Conservation (phyloP, 164 flowering plant species). For the Amborella trichopoda region DNA sequence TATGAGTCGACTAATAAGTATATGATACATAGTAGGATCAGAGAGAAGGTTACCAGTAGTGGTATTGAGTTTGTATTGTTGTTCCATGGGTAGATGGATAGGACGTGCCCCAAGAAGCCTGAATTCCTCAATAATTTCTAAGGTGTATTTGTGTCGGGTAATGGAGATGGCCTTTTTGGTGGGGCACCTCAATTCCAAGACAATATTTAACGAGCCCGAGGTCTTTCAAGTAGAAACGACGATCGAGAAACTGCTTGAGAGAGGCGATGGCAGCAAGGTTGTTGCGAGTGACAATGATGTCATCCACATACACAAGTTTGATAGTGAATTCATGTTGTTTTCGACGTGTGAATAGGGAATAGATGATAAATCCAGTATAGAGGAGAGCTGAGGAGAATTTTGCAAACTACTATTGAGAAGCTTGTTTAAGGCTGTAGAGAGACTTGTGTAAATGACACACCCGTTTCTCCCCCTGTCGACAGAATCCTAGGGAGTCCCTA, state of each 20-base stretch:
- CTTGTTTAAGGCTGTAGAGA: conserved; percentile 1
- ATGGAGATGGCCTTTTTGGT: not conserved
- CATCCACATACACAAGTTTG: not conserved
- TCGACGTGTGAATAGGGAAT: not conserved
- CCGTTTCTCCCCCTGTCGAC: not conserved
- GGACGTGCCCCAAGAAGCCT: not conserved
- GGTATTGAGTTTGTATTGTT: not conserved
- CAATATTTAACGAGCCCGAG: not conserved
- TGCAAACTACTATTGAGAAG: not conserved
- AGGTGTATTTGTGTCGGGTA: not conserved
- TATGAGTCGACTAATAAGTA: not conserved
- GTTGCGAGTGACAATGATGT: not conserved
- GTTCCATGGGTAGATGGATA: not conserved
- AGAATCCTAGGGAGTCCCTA: not conserved
- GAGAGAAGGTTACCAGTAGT: not conserved
- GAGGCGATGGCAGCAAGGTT: not conserved
- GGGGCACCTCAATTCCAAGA: not conserved
- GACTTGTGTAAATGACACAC: not conserved
- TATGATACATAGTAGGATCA: not conserved
- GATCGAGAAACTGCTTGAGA: not conserved
- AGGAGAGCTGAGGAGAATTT: not conserved
- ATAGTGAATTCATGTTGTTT: not conserved
- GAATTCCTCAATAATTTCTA: not conserved
- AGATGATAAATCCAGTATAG: not conserved
- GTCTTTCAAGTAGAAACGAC: not conserved